These are phyloP conservation scores for Corymbia calophylla DNA, from an alignment of 441 rosid genomes.

Conservation along the genomic window DNA sequence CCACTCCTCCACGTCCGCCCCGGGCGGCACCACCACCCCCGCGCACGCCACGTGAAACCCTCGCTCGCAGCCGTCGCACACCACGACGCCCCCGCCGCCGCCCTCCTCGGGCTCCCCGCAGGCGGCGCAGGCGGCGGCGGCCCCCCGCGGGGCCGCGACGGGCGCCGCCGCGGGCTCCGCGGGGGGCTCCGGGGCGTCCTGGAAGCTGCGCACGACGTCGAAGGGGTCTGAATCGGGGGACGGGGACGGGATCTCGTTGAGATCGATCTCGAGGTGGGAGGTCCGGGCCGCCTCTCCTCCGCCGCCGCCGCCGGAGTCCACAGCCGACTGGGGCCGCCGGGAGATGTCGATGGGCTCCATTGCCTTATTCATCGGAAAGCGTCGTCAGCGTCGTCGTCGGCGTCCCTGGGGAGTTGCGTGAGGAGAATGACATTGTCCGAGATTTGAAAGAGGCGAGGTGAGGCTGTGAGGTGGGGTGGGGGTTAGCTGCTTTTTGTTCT, in stretches of 20 bases:
- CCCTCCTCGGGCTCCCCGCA: constrained; percentile 50
- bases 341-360: not conserved
- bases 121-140: constrained; percentile 30
- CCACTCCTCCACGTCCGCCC: constrained; percentile 49
- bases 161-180: constrained; percentile 38
- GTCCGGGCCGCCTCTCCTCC: constrained; percentile 28
- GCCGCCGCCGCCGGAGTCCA: not conserved
- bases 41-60: constrained; percentile 62
- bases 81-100: constrained; percentile 31
- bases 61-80: constrained; percentile 88
- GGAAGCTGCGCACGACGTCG: constrained; percentile 51
- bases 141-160: constrained; percentile 29
- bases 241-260: constrained; percentile 78
- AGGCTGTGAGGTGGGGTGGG: not conserved
- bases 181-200: constrained; percentile 20
- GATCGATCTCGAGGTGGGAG: constrained; percentile 65
- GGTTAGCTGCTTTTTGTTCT: not conserved
- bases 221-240: constrained; percentile 32
- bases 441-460: not conserved
- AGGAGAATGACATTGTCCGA: not conserved
- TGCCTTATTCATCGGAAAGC: not conserved
- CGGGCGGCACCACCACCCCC: constrained; percentile 17
- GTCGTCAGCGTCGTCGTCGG: not conserved
- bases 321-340: not conserved
- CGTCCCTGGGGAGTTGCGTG: not conserved